Evolutionary conservation across 208 protist species (phyloP).

Genomic region (Leishmania tropica): DNA sequence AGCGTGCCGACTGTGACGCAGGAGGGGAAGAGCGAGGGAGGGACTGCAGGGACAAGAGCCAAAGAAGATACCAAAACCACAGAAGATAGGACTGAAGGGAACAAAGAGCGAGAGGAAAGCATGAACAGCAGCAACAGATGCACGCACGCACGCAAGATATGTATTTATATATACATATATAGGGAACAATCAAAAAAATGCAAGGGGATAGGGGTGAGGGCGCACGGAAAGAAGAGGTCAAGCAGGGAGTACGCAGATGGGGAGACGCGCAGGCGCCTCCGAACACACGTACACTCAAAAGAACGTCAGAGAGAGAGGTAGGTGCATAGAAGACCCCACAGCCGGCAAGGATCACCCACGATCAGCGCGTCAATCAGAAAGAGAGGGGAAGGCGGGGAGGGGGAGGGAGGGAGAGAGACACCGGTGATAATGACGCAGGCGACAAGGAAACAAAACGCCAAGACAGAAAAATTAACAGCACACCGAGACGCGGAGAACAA

Average conservation of each 20-base stretch:
- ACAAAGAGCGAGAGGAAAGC: not conserved
- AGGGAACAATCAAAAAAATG: not conserved
- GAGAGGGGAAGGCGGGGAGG: not conserved
- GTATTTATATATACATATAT: not conserved
- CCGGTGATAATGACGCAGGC: not conserved
- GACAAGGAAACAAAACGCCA: not conserved
- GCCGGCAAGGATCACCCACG: not conserved
- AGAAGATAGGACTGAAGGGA: not conserved
- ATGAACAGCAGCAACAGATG: not conserved
- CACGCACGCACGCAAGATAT: not conserved
- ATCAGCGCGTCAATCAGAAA: not conserved
- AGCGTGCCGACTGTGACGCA: not conserved
- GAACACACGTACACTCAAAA: not conserved
- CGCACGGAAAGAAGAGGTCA: not conserved
- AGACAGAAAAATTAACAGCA: not conserved
- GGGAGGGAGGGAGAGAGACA: not conserved
- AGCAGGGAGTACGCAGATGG: not conserved
- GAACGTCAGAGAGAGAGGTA: not conserved
- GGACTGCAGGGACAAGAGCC: not conserved
- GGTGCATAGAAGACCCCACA: not conserved
- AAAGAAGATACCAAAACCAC: not conserved
- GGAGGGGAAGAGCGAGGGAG: not conserved
- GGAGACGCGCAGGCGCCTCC: not conserved
- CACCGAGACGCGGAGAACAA: not conserved
- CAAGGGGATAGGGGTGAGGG: not conserved